Percentiles rank a stretch among this genome's conserved stretches.
Conservation (phyloP, 257 asterid species). For the Fraxinus excelsior region DNA sequence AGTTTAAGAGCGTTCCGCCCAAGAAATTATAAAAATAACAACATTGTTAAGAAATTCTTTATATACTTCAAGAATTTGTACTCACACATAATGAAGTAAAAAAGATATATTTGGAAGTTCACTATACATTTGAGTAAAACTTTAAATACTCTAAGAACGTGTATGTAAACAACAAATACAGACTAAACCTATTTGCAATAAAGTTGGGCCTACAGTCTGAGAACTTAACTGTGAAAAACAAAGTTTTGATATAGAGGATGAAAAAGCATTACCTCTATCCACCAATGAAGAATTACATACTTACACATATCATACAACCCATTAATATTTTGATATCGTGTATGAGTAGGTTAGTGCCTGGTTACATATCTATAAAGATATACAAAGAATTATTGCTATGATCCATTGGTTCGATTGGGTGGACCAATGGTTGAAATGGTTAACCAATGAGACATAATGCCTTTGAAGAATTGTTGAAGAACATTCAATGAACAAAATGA, state of each 20-base stretch:
- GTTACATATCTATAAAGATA: background rate
- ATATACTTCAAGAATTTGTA: no score
- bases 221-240: background rate
- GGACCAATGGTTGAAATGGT: background rate
- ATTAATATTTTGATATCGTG: background rate
- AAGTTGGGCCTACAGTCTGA: no score
- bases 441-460: conserved; percentile 4
- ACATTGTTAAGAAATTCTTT: no score
- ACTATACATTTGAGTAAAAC: no score
- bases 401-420: background rate
- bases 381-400: conserved; percentile 4
- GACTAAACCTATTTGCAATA: no score
- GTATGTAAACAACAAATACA: no score
- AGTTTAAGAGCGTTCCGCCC: no score
- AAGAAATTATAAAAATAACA: no score
- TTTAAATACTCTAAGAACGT: no score
- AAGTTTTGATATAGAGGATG: background rate
- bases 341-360: conserved; percentile 7
- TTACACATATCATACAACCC: background rate
- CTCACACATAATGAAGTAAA: no score
- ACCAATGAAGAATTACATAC: background rate
- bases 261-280: background rate
- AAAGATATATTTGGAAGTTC: no score
- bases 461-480: conserved; percentile 4
- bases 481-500: background rate